Percentiles rank a stretch among this genome's conserved stretches.
These are phyloP conservation scores for Ambrosiella xylebori DNA, from an alignment of 2,329 filamentous ascomycete species.

Conservation along the genomic window DNA sequence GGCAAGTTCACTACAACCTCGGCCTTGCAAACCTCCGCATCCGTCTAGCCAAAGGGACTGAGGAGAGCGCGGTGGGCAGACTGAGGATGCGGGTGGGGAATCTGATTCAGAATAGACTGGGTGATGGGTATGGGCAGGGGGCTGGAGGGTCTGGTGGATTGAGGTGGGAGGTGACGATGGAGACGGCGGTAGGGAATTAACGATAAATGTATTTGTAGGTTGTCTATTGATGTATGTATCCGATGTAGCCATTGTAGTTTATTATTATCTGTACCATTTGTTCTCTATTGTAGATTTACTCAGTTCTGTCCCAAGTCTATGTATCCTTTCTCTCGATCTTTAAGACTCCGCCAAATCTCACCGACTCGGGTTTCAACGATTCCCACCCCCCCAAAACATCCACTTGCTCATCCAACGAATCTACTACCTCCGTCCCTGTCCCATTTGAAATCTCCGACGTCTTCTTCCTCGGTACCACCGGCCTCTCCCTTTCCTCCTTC, in stretches of 20 bases:
- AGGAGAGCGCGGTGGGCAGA: conserved; percentile 54
- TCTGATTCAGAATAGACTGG: conserved; percentile 69
- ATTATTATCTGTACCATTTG: too few species aligned
- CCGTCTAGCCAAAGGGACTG: conserved; percentile 43
- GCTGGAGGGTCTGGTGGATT: conserved; percentile 40
- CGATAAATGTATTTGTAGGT: too few species aligned
- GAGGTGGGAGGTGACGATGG: conserved; percentile 85
- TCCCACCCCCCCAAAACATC: conserved; percentile 37
- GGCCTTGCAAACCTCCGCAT: conserved; percentile 91
- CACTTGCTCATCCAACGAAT: conserved; percentile 31
- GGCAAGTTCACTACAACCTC: conserved; percentile 95
- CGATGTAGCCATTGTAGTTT: too few species aligned
- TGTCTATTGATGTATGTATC: too few species aligned
- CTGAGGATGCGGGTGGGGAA: conserved; percentile 60
- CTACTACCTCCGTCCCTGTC: conserved; percentile 18
- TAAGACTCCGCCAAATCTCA: background rate
- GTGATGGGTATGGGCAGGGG: conserved; percentile 70
- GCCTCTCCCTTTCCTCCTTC: background rate
- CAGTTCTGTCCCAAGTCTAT: too few species aligned
- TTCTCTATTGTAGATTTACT: too few species aligned
- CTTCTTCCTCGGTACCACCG: conserved; percentile 14
- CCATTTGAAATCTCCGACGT: conserved; percentile 15
- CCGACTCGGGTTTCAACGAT: conserved; percentile 29
- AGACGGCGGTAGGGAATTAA: conserved; percentile 36
- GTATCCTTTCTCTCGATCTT: too few species aligned